Percentiles rank a stretch among this genome's conserved stretches.
phyloP scores from a whole-genome alignment of 2,329 filamentous ascomycete species.

The Ophiostoma ulmi region DNA sequence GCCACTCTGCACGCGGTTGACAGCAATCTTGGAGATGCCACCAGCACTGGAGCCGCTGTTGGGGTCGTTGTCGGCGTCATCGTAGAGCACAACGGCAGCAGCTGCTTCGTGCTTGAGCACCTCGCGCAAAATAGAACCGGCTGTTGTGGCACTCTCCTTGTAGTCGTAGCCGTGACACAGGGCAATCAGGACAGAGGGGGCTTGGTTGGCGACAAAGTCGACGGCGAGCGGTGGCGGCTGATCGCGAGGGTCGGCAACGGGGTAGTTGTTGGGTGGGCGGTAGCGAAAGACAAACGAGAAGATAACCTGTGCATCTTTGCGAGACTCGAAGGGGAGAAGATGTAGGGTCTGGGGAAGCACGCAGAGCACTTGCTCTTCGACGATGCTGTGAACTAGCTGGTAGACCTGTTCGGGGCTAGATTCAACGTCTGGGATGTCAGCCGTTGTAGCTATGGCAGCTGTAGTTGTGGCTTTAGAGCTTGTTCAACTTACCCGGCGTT shows the following conservation, averaged over 20 bases:
- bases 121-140: constrained; percentile 83
- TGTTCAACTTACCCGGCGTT: constrained; percentile 64
- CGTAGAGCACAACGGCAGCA: constrained; percentile 85
- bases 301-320: constrained; percentile 92
- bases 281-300: constrained; percentile 94
- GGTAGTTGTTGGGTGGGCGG: constrained; percentile 52
- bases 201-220: constrained; percentile 79
- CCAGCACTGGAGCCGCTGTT: constrained; percentile 60
- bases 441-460: not conserved
- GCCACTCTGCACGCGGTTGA: constrained; percentile 68
- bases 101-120: constrained; percentile 85
- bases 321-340: constrained; percentile 86
- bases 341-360: constrained; percentile 77
- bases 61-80: constrained; percentile 64
- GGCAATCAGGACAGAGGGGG: constrained; percentile 81
- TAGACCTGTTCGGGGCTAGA: constrained; percentile 82
- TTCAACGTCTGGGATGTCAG: constrained; percentile 62
- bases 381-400: constrained; percentile 75
- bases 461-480: not conserved
- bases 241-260: constrained; percentile 32
- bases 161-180: constrained; percentile 86
- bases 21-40: constrained; percentile 71
- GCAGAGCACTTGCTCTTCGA: constrained; percentile 82
- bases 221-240: constrained; percentile 76
- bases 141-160: constrained; percentile 85